Base-by-base conservation (phyloP, 306 rosid species). In the Prunus armeniaca region DNA sequence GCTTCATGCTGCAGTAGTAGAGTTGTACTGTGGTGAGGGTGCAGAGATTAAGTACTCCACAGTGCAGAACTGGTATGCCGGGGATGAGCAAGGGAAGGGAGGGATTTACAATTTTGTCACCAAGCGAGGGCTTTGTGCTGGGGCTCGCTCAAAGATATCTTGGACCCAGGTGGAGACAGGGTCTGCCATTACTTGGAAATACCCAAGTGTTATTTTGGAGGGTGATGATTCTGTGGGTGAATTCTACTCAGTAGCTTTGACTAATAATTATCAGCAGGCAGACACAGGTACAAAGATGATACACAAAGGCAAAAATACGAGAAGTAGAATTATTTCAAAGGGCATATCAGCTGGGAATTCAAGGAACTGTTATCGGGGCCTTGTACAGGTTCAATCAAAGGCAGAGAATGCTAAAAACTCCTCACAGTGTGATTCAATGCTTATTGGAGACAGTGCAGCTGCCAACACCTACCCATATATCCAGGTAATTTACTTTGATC, bases 111-210 rank as follows among this genome's bases (percentile, higher is more conserved):
- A 93, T 76, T 93, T 93, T 12, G 97, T 93, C 9, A 93, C 98
- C 0, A 93, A 93, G 82, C 85, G 98, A 58, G 98, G 98, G n/a
- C 70, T 91, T 20, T 93, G 97, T 43, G 92, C 91, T 1, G 97
- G 98, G 71, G 85, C 54, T 13, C 70, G 86, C 52, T 93, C 98
- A 1, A 93, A 79, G 88, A 86, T 93, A 82, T 93, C 97, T 5
- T 93, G 98, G 97, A 93, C 97, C 3, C 98, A 93, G 74, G 98
- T 93, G 73, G 98, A 93, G 82, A 93, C 97, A 0, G 98, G 98
- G 9, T 93, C 97, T 2, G 98, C 97, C 1, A 91, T 93, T 58
- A 93, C 98, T 49, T 93, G 98, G 97, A 93, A 93, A 76, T 93
- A 93, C 78, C 98, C 98, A 0, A 93, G 98, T 79, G 97, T 93